These are phyloP conservation scores for Colletotrichum gigasporum DNA, from an alignment of 2,329 filamentous ascomycete genomes.

Conservation along the genomic window DNA sequence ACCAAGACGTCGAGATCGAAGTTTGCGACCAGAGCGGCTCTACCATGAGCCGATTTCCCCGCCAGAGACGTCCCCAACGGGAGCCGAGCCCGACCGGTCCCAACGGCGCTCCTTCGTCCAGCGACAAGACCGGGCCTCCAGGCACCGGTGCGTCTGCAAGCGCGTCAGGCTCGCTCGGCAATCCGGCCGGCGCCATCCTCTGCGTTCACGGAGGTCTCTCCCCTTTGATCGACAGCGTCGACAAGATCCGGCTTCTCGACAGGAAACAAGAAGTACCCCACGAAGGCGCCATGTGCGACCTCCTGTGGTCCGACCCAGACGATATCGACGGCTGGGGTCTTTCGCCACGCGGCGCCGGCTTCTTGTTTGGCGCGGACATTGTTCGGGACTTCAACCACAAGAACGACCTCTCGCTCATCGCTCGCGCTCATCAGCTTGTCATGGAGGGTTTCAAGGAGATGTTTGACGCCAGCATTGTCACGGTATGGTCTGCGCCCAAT, in stretches of 20 bases:
- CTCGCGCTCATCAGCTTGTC: constrained; percentile 93
- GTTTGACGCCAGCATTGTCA: constrained; percentile 96
- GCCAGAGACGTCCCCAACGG: constrained; percentile 43
- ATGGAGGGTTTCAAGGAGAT: constrained; percentile 99
- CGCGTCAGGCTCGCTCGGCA: constrained; percentile 70
- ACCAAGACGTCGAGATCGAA: constrained; percentile 89
- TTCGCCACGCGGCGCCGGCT: constrained; percentile 92
- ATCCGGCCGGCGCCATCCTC: constrained; percentile 83
- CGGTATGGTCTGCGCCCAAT: constrained; percentile 98
- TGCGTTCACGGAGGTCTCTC: constrained; percentile 96
- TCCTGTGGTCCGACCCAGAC: constrained; percentile 97
- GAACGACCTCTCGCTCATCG: constrained; percentile 92
- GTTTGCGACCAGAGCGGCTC: constrained; percentile 87
- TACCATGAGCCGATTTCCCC: constrained; percentile 77
- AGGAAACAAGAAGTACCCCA: constrained; percentile 98
- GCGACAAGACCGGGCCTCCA: constrained; percentile 72
- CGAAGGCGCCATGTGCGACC: constrained; percentile 98
- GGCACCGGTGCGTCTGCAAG: constrained; percentile 82
- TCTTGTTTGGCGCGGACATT: constrained; percentile 94
- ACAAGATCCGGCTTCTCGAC: constrained; percentile 94
- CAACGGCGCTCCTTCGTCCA: constrained; percentile 41
- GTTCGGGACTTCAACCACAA: constrained; percentile 95
- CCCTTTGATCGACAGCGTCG: constrained; percentile 90
- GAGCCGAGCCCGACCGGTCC: constrained; percentile 40
- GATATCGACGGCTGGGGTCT: constrained; percentile 98